Conservation (phyloP, 805 yeast genomes). For the Pichia deserticola region DNA sequence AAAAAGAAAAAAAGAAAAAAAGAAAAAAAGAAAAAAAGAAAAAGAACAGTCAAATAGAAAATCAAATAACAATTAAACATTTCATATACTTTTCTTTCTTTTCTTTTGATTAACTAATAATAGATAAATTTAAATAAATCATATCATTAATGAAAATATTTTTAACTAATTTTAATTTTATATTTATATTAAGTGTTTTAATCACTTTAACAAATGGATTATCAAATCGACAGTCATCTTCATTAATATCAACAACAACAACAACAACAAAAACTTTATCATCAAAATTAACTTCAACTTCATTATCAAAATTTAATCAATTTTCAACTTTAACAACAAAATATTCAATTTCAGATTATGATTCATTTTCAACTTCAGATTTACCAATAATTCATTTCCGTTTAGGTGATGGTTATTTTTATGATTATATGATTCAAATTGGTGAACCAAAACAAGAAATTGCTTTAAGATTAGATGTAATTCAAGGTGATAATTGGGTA, state of each 20-base stretch:
- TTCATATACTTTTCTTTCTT: no score
- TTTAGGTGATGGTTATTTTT: neutral
- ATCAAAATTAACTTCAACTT: neutral
- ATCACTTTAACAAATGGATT: neutral
- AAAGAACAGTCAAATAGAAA: no score
- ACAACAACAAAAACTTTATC: neutral
- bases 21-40: no score
- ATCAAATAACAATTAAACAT: no score
- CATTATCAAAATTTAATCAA: neutral
- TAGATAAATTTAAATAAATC: no score
- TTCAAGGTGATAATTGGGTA: slow-evolving; percentile 25
- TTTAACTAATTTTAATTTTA: neutral
- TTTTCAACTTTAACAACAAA: neutral
- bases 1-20: no score
- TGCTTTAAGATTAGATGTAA: slow-evolving; percentile 24
- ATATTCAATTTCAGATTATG: neutral
- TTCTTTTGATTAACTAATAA: no score
- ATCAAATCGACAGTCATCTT: neutral
- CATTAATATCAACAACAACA: slow-evolving; percentile 1
- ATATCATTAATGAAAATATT: no score
- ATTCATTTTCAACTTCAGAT: no score
- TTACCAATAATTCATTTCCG: no score
- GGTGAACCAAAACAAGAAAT: slow-evolving; percentile 22
- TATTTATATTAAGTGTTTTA: neutral
- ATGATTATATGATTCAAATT: slow-evolving; percentile 18